Evolutionary conservation across 495 filamentous ascomycete genomes (phyloP).

Genomic region (Podospora sp.): DNA sequence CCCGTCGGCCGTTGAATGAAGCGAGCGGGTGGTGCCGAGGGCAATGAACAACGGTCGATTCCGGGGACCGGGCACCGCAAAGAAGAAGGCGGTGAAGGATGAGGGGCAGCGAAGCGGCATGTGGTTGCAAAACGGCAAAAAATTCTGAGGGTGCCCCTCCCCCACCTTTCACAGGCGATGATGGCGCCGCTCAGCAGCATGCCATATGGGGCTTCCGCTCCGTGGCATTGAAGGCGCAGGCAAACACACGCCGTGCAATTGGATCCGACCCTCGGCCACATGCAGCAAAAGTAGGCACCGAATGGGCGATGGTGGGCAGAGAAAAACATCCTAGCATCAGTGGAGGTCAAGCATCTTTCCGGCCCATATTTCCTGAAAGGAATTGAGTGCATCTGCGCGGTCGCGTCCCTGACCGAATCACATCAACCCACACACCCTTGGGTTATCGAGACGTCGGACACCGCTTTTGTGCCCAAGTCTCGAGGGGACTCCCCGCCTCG

Average conservation of each 20-base stretch:
- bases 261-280: conserved; percentile 27
- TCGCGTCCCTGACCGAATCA: conserved; percentile 17
- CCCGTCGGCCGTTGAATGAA: not conserved
- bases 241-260: conserved; percentile 14
- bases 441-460: conserved; percentile 14
- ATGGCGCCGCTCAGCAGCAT: not conserved
- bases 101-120: not conserved
- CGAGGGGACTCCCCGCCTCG: not conserved
- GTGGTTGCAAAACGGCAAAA: not conserved
- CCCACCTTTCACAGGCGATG: not conserved
- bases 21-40: conserved; percentile 12
- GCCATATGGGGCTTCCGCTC: conserved; percentile 3
- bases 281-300: conserved; percentile 16
- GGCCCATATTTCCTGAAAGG: conserved; percentile 19
- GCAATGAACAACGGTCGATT: not conserved
- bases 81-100: conserved; percentile 11
- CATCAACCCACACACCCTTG: conserved; percentile 5
- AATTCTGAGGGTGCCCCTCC: conserved; percentile 16
- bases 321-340: conserved; percentile 7
- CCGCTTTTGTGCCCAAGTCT: conserved; percentile 14
- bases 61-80: not conserved
- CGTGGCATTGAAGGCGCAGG: not conserved
- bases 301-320: conserved; percentile 13
- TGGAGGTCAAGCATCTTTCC: conserved; percentile 6
- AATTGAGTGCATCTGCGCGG: conserved; percentile 8